Conservation (phyloP, 208 protist genomes). For the Leishmania tropica region DNA sequence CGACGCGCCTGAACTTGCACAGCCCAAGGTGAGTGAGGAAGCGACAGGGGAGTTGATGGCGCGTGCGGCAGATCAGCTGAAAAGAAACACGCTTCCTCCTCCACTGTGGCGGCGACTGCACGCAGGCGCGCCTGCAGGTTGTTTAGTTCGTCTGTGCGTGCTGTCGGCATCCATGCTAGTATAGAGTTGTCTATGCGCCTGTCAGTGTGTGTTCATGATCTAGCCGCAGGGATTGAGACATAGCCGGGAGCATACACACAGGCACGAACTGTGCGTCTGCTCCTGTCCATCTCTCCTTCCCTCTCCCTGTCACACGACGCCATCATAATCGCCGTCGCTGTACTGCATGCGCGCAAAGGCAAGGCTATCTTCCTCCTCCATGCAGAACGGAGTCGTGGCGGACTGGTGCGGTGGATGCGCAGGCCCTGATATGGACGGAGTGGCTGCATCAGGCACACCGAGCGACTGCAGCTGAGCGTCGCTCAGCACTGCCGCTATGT, state of each 20-base stretch:
- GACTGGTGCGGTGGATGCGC: background rate
- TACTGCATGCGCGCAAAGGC: background rate
- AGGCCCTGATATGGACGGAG: background rate
- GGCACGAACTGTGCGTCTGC: background rate
- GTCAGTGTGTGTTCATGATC: background rate
- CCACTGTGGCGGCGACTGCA: background rate
- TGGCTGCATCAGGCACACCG: background rate
- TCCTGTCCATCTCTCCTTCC: background rate
- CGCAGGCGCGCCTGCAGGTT: background rate
- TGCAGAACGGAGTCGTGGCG: background rate
- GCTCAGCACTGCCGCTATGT: constrained; percentile 21
- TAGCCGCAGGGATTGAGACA: background rate
- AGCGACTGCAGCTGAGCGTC: background rate
- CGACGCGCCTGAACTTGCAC: background rate
- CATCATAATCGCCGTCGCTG: background rate
- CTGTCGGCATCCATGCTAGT: background rate
- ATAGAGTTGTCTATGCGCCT: background rate
- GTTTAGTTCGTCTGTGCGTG: background rate
- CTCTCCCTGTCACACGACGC: background rate
- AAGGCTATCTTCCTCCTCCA: background rate
- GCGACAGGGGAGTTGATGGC: background rate
- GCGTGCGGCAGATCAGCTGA: background rate
- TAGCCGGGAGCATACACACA: background rate
- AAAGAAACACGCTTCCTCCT: background rate
- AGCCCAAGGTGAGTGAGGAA: background rate